Evolutionary conservation across 306 rosid species (phyloP), one percentile per base, ranked within the genome.

Genomic region (Astragalus glycyphyllos): DNA sequence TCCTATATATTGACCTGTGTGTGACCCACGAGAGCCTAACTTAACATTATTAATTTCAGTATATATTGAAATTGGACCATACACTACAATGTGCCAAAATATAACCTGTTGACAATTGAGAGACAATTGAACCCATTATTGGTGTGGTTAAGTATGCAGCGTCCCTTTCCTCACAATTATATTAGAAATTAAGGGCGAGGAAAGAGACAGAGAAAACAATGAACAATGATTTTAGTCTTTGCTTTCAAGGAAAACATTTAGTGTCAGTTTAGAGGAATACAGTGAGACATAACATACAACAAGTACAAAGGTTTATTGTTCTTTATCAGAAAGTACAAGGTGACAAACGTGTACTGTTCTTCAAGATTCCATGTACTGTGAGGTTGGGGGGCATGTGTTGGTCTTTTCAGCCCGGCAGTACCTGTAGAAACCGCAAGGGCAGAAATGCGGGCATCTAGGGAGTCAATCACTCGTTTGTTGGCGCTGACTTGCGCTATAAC

Each of bases 121-220:
- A 46, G 79, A 75, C 67, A 66, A 66, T 6, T 54, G 11, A 8
- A 40, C 62, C 47, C 29, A 40, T 40, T 58, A 11, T 69, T 34
- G n/a, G n/a, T 16, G 55, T 29, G 51, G 64, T 59, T 49, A 76
- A 38, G 57, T 60, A 60, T 16, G 71, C 59, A 35, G 62, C 5
- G 76, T 69, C 76, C 49, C 42, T 60, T 12, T 69, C 75, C 6
- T 59, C 58, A 15, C 55, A 69, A 49, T 45, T 23, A 42, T 68
- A 76, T 68, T 58, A 49, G 48, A 47, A 26, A 53, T 11, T 42
- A 29, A 41, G 57, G 70, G n/a, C 38, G 37, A 44, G 29, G 42
- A 68, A 20, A 58, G 64, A 59, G 73, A 68, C 37, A 50, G 13
- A 57, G 63, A 68, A 68, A 76, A 44, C 69, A 35, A 38, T 54